Conservation (phyloP, 2,329 filamentous ascomycete genomes). For the Colletotrichum lindemuthianum region DNA sequence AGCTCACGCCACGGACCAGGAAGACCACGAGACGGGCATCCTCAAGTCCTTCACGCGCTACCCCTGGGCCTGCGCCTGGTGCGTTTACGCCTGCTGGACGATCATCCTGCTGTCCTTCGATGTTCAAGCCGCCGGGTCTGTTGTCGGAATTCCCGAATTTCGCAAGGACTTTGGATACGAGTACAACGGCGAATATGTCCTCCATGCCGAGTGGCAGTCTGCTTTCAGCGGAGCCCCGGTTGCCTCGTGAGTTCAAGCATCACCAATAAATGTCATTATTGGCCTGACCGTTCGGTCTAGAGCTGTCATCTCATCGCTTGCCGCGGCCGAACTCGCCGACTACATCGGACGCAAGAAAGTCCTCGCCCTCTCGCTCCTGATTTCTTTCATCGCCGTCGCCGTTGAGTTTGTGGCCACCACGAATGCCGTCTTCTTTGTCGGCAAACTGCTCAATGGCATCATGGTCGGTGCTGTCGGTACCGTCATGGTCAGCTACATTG, state of each 20-base stretch:
- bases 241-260: conserved; percentile 43
- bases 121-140: conserved; percentile 51
- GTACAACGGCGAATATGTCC: conserved; percentile 50
- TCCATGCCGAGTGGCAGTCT: conserved; percentile 54
- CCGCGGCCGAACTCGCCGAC: conserved; percentile 46
- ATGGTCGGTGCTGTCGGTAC: conserved; percentile 43
- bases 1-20: conserved; percentile 35
- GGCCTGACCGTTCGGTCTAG: neutral
- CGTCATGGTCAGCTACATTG: conserved; percentile 45
- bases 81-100: conserved; percentile 51
- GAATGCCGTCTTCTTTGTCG: conserved; percentile 52
- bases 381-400: conserved; percentile 50
- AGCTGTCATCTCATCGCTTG: conserved; percentile 43
- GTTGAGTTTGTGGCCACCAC: conserved; percentile 53
- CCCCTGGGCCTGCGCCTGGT: conserved; percentile 46
- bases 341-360: conserved; percentile 45
- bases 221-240: conserved; percentile 54
- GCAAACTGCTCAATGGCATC: conserved; percentile 55
- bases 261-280: neutral
- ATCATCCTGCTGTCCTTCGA: conserved; percentile 53
- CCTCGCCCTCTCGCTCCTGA: conserved; percentile 46
- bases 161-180: conserved; percentile 54
- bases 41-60: conserved; percentile 39
- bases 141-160: conserved; percentile 56
- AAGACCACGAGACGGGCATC: conserved; percentile 42